phyloP scores from a whole-genome alignment of 2,329 filamentous ascomycete species.

The Laburnicola sp. region DNA sequence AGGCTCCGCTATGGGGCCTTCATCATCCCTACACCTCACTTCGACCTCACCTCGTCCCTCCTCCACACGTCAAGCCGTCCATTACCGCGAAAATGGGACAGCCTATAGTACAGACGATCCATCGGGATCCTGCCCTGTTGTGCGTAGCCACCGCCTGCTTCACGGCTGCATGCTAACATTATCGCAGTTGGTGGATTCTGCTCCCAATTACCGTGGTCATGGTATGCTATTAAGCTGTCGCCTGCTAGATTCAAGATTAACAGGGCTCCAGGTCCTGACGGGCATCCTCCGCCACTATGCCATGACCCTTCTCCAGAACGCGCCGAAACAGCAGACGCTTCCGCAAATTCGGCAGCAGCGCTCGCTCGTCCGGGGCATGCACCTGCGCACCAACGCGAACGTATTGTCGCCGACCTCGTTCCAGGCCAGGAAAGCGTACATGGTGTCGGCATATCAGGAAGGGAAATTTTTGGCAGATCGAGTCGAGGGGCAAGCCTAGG shows the following conservation, averaged over 20 bases:
- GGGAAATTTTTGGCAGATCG: slow-evolving; percentile 90
- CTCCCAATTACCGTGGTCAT: slow-evolving; percentile 97
- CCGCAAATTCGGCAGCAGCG: slow-evolving; percentile 81
- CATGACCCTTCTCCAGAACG: slow-evolving; percentile 81
- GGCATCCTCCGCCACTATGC: slow-evolving; percentile 96
- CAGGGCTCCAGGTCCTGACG: slow-evolving; percentile 72
- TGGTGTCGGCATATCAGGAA: slow-evolving; percentile 79
- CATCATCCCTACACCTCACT: slow-evolving; percentile 27
- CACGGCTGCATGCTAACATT: slow-evolving; percentile 25
- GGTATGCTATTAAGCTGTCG: slow-evolving; percentile 54
- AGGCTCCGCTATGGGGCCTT: slow-evolving; percentile 33
- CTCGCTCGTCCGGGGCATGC: slow-evolving; percentile 78
- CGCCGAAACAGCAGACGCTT: slow-evolving; percentile 80
- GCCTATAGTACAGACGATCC: slow-evolving; percentile 88
- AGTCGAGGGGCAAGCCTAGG: slow-evolving; percentile 80
- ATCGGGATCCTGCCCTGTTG: slow-evolving; percentile 98
- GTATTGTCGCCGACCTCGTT: slow-evolving; percentile 79
- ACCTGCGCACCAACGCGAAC: slow-evolving; percentile 79
- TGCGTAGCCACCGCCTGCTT: slow-evolving; percentile 54
- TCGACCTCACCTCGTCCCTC: slow-evolving; percentile 16
- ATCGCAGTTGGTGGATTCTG: slow-evolving; percentile 91
- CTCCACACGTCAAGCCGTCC: slow-evolving; percentile 19
- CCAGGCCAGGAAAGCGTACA: slow-evolving; percentile 74
- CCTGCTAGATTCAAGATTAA: slow-evolving; percentile 16
- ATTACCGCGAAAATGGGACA: slow-evolving; percentile 69